phyloP scores from a whole-genome alignment of 805 yeast species.

The Scheffersomyces lignosus region DNA sequence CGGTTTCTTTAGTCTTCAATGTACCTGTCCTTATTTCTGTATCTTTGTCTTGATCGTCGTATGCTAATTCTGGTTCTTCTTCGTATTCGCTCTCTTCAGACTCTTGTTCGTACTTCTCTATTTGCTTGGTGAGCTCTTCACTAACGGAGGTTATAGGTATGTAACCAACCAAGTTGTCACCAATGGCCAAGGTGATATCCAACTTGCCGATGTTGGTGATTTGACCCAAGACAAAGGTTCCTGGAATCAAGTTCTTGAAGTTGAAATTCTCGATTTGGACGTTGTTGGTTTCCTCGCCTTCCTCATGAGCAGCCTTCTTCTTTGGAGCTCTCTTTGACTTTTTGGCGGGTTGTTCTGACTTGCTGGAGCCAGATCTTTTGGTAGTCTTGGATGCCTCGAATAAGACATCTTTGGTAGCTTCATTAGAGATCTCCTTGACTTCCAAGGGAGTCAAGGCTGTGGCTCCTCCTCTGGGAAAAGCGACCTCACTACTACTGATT shows the following conservation, averaged over 20 bases:
- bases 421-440: slow-evolving; percentile 87
- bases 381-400: slow-evolving; percentile 54
- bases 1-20: slow-evolving; percentile 17
- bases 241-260: slow-evolving; percentile 65
- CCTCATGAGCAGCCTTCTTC: slow-evolving; percentile 16
- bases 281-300: slow-evolving; percentile 25
- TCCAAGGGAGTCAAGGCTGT: slow-evolving; percentile 85
- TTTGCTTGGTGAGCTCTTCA: slow-evolving; percentile 52
- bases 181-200: slow-evolving; percentile 69
- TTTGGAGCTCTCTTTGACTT: slow-evolving; percentile 22
- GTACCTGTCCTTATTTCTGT: slow-evolving; percentile 24
- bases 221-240: slow-evolving; percentile 77
- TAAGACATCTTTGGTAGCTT: slow-evolving; percentile 85
- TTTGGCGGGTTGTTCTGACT: slow-evolving; percentile 24
- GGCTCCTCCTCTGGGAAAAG: slow-evolving; percentile 96
- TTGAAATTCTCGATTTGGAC: slow-evolving; percentile 61
- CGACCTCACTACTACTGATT: slow-evolving; percentile 47
- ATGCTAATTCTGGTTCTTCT: slow-evolving; percentile 32
- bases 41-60: slow-evolving; percentile 33
- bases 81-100: slow-evolving; percentile 39
- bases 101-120: slow-evolving; percentile 55
- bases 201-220: slow-evolving; percentile 56
- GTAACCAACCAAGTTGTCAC: slow-evolving; percentile 79
- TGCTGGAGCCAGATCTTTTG: slow-evolving; percentile 28
- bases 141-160: slow-evolving; percentile 76